phyloP scores from a whole-genome alignment of 352 stramenopile genomes.

The Globisporangium nunn region DNA sequence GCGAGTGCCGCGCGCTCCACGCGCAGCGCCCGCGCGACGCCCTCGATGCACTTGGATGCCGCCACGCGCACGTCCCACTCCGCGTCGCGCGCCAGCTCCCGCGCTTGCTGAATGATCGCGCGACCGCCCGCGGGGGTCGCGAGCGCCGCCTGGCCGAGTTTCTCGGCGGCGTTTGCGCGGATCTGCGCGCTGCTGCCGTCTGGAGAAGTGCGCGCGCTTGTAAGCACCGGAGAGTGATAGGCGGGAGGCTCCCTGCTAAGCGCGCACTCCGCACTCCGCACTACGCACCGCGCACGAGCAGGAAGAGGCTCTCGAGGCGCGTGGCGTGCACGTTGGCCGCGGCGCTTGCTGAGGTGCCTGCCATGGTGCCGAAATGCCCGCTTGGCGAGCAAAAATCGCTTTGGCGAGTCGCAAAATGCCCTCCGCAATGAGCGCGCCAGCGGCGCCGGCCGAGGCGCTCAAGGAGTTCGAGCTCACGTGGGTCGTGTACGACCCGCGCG shows the following conservation, averaged over 20 bases:
- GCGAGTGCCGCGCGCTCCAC: slow-evolving; percentile 17
- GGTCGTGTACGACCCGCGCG: slow-evolving; percentile 73
- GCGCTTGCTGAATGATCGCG: slow-evolving; percentile 28
- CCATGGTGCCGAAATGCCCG: background rate
- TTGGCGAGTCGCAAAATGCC: too few relatives aligned
- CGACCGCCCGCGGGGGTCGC: slow-evolving; percentile 35
- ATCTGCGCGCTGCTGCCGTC: slow-evolving; percentile 68
- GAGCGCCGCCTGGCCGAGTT: slow-evolving; percentile 54
- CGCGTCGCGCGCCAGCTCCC: slow-evolving; percentile 31
- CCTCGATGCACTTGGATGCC: slow-evolving; percentile 48
- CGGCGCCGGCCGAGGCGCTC: slow-evolving; percentile 18
- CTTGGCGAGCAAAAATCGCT: background rate
- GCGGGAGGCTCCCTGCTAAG: too few relatives aligned
- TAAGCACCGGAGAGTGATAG: background rate
- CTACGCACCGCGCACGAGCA: slow-evolving; percentile 50
- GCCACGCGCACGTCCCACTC: slow-evolving; percentile 77
- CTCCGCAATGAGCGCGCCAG: background rate
- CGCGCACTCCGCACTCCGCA: background rate
- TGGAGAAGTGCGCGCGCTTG: slow-evolving; percentile 9
- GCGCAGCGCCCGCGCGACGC: slow-evolving; percentile 40
- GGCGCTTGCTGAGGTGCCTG: background rate
- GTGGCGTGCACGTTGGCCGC: slow-evolving; percentile 33
- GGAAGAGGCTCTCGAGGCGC: slow-evolving; percentile 71
- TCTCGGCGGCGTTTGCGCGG: slow-evolving; percentile 60
- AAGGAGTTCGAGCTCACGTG: slow-evolving; percentile 80